phyloP scores from a whole-genome alignment of 345 rosid species.

The Citrus reticulata region DNA sequence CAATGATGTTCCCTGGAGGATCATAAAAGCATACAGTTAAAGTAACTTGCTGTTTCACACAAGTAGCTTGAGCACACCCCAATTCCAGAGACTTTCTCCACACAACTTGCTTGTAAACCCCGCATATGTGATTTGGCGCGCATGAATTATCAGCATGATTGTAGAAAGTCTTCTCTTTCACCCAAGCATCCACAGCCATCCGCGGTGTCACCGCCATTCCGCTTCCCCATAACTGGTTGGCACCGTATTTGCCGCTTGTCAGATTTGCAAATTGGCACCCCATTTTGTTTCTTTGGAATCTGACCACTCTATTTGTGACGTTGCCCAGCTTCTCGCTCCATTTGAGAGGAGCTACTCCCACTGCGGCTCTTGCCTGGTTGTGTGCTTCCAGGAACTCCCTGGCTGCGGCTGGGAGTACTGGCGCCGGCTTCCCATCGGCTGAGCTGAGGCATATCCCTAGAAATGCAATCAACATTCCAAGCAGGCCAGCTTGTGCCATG shows the following conservation, averaged over 20 bases:
- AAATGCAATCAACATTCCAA: constrained; percentile 23
- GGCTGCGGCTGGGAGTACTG: constrained; percentile 25
- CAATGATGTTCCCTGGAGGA: constrained; percentile 79
- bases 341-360: constrained; percentile 54
- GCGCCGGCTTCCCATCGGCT: constrained; percentile 8
- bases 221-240: constrained; percentile 60
- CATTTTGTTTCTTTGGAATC: constrained; percentile 64
- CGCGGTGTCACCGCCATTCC: constrained; percentile 53
- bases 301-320: constrained; percentile 41
- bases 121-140: constrained; percentile 48
- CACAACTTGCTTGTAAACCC: constrained; percentile 80
- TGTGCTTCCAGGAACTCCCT: constrained; percentile 59
- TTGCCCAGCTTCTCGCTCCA: constrained; percentile 65
- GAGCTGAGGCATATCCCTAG: constrained; percentile 25
- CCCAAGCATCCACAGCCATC: constrained; percentile 69
- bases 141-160: constrained; percentile 54
- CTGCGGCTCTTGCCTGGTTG: constrained; percentile 69
- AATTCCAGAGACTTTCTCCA: constrained; percentile 66
- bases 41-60: constrained; percentile 43
- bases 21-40: constrained; percentile 73
- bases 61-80: constrained; percentile 71
- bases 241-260: constrained; percentile 51
- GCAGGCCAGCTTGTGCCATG: constrained; percentile 33
- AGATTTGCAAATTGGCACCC: constrained; percentile 71
- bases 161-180: constrained; percentile 60